A percentile compares a stretch with the other conserved stretches of the same genome.
These are phyloP conservation scores for Salvia rosmarinus DNA, from an alignment of 257 asterid genomes.

Conservation along the genomic window DNA sequence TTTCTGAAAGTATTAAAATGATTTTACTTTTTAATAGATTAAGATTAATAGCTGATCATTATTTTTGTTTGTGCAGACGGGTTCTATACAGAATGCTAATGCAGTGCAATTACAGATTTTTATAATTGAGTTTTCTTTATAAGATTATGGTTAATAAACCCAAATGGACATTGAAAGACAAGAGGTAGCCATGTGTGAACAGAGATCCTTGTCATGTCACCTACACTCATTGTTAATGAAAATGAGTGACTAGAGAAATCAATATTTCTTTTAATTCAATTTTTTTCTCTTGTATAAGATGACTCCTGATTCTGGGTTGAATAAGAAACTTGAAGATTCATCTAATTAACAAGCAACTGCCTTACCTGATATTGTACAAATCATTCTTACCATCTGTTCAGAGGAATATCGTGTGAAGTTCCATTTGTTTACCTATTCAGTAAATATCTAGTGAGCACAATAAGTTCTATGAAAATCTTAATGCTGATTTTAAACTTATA, in stretches of 20 bases:
- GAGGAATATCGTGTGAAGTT: background rate
- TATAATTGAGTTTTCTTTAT: background rate
- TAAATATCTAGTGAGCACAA: background rate
- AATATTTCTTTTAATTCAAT: background rate
- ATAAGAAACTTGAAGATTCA: background rate
- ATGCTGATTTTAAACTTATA: background rate
- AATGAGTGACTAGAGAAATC: background rate
- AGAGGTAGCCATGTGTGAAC: slow-evolving; percentile 1
- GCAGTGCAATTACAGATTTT: background rate
- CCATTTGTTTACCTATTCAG: background rate
- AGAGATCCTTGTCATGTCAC: background rate
- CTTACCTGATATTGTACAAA: background rate
- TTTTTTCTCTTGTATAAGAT: slow-evolving; percentile 25
- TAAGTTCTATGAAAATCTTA: background rate
- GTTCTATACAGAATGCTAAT: background rate
- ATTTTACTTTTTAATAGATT: background rate
- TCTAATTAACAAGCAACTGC: background rate
- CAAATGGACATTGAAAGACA: background rate
- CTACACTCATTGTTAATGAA: background rate
- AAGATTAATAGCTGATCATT: background rate
- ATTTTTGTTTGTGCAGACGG: background rate
- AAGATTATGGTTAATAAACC: background rate
- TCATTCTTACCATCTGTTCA: background rate
- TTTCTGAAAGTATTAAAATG: background rate
- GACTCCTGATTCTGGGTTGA: slow-evolving; percentile 3